phyloP scores from a whole-genome alignment of 75 land plant genomes.

The Ceratopteris richardii region DNA sequence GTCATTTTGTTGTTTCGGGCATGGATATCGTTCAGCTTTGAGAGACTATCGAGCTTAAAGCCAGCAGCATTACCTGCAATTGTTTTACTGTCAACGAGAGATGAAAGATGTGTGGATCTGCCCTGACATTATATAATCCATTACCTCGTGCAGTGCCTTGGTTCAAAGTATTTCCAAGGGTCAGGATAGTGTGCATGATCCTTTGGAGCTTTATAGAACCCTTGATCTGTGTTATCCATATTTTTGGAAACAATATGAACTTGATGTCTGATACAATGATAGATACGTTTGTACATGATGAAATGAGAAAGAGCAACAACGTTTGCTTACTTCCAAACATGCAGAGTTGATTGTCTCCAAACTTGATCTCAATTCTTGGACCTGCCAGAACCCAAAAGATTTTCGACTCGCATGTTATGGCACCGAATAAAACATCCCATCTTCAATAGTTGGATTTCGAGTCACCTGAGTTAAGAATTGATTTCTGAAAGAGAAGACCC shows the following conservation, averaged over 20 bases:
- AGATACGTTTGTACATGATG: no score
- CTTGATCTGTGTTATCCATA: slow-evolving; percentile 79
- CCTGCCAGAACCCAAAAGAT: slow-evolving; percentile 35
- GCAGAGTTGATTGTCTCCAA: slow-evolving; percentile 63
- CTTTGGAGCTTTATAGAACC: slow-evolving; percentile 68
- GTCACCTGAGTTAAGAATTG: slow-evolving; percentile 81
- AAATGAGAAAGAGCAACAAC: no score
- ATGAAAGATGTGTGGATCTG: no score
- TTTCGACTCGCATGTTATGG: no score
- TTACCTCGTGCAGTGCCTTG: slow-evolving; percentile 97
- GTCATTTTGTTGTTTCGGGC: slow-evolving; percentile 98
- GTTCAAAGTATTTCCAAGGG: slow-evolving; percentile 94
- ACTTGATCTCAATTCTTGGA: slow-evolving; percentile 58
- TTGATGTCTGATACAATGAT: no score
- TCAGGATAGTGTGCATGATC: slow-evolving; percentile 97
- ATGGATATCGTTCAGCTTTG: slow-evolving; percentile 93
- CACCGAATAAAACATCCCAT: slow-evolving; percentile 21
- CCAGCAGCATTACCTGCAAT: slow-evolving; percentile 89
- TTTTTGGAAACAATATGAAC: no score
- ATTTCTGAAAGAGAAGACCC: slow-evolving; percentile 92
- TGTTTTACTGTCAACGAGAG: no score
- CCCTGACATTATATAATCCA: neutral
- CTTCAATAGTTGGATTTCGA: no score
- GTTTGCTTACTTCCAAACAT: slow-evolving; percentile 76
- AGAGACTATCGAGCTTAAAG: slow-evolving; percentile 93